These are phyloP conservation scores for Nicotiana benthamiana DNA, from an alignment of 257 asterid genomes.

Conservation along the genomic window DNA sequence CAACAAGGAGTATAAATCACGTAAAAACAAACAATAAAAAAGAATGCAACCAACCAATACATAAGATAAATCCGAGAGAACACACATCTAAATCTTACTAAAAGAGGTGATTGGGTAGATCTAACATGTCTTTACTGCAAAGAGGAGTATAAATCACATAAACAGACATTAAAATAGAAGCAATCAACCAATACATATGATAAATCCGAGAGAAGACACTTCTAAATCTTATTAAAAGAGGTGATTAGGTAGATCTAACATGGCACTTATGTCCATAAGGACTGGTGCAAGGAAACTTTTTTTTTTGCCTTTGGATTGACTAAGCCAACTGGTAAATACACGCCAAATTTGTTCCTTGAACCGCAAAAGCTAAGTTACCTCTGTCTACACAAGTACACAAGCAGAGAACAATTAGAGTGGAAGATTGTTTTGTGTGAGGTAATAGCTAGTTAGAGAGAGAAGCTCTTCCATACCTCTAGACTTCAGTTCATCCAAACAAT, in stretches of 20 bases:
- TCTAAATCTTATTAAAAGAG: neutral
- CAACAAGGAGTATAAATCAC: conserved; percentile 22
- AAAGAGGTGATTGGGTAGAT: neutral
- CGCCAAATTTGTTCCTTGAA: neutral
- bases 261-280: neutral
- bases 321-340: neutral
- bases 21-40: conserved; percentile 17
- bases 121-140: conserved; percentile 74
- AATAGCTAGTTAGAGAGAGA: neutral
- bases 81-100: neutral
- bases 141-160: conserved; percentile 16
- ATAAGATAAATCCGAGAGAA: neutral
- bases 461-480: neutral
- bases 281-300: neutral
- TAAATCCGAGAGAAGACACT: neutral
- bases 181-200: neutral
- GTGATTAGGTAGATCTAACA: neutral
- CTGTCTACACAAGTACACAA: neutral
- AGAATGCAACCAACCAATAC: neutral
- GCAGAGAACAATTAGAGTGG: neutral
- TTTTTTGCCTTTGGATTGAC: neutral
- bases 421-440: neutral
- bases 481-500: neutral
- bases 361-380: neutral
- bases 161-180: conserved; percentile 8